Evolutionary conservation across 345 rosid species (phyloP).

Genomic region (Corymbia maculata): DNA sequence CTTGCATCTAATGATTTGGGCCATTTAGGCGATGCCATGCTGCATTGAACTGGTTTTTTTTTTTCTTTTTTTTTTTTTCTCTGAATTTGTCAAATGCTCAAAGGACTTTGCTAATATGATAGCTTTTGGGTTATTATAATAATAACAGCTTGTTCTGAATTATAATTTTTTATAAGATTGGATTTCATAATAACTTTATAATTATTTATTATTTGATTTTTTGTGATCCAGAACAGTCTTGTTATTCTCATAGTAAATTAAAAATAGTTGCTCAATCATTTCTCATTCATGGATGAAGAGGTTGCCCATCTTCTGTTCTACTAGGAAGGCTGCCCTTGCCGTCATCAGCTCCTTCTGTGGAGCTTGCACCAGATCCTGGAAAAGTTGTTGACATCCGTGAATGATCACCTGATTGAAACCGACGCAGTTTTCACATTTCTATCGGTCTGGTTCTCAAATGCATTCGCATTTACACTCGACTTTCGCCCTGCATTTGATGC

Average conservation of each 20-base stretch:
- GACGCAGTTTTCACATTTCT: neutral
- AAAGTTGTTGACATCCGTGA: neutral
- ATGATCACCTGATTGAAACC: neutral
- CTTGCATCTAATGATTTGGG: neutral
- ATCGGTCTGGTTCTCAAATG: neutral
- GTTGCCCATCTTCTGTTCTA: neutral
- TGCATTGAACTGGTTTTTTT: neutral
- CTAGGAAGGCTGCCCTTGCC: neutral
- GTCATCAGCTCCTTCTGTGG: too few relatives aligned
- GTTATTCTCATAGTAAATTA: too few relatives aligned
- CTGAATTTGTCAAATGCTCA: neutral
- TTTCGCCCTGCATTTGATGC: neutral
- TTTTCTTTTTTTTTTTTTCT: rapidly evolving
- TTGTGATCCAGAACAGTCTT: too few relatives aligned
- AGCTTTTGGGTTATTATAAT: too few relatives aligned
- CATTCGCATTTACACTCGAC: neutral
- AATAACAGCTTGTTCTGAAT: too few relatives aligned
- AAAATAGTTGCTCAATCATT: too few relatives aligned
- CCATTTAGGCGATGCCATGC: neutral
- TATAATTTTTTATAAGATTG: too few relatives aligned
- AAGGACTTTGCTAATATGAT: too few relatives aligned
- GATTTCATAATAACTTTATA: too few relatives aligned
- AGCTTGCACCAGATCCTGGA: neutral
- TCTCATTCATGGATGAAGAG: neutral
- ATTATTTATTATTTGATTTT: too few relatives aligned